Percentiles rank a stretch among this genome's conserved stretches.
These are phyloP conservation scores for Macrolepiota dolichaula DNA, from an alignment of 768 basidiomycete species.

Conservation along the genomic window DNA sequence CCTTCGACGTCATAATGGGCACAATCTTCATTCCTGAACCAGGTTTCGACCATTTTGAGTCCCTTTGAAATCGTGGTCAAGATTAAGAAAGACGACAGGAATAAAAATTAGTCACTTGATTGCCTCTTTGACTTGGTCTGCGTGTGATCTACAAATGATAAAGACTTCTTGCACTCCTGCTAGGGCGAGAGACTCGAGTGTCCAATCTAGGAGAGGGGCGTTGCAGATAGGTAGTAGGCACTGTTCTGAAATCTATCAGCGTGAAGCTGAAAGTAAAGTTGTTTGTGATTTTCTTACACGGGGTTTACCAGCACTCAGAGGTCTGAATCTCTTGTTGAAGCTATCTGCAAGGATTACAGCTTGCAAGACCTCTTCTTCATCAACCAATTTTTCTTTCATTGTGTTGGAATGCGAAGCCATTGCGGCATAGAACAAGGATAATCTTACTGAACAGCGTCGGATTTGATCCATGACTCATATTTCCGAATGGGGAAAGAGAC, in stretches of 20 bases:
- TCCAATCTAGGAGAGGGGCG: conserved; percentile 92
- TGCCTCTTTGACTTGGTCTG: conserved; percentile 79
- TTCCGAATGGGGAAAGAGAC: conserved; percentile 17
- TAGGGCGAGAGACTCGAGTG: conserved; percentile 91
- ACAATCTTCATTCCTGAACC: conserved; percentile 78
- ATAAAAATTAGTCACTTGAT: conserved; percentile 60
- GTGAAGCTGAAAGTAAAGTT: conserved; percentile 11
- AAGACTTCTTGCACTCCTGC: conserved; percentile 96
- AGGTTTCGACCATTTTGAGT: conserved; percentile 83
- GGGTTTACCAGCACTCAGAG: conserved; percentile 84
- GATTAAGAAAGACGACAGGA: conserved; percentile 8
- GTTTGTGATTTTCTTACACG: conserved; percentile 55
- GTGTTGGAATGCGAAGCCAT: conserved; percentile 66
- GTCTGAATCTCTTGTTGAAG: conserved; percentile 91
- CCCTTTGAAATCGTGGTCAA: conserved; percentile 36
- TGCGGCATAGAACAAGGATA: conserved; percentile 12
- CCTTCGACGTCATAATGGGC: conserved; percentile 81
- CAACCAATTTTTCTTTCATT: conserved; percentile 62
- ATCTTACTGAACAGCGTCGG: not conserved
- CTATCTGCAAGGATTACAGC: conserved; percentile 96
- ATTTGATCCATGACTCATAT: conserved; percentile 21
- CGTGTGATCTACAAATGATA: conserved; percentile 90
- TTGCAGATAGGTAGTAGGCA: conserved; percentile 94
- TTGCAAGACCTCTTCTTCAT: conserved; percentile 81
- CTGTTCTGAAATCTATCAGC: conserved; percentile 36